Conservation (phyloP, 352 stramenopile species). For the Pythium sp. region DNA sequence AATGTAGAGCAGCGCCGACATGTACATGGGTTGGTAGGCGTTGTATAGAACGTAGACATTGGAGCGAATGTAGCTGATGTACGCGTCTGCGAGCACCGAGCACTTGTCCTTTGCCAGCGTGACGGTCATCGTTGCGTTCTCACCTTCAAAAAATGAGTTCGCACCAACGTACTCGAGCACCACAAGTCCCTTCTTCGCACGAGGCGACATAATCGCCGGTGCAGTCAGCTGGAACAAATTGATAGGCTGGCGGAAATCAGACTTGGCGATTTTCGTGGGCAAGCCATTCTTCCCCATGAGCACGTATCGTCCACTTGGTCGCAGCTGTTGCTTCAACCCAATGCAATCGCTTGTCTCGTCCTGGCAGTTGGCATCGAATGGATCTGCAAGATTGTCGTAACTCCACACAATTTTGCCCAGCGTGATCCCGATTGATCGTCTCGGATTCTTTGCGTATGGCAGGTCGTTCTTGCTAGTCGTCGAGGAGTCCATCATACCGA, state of each 20-base stretch:
- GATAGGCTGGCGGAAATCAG: slow-evolving; percentile 17
- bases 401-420: slow-evolving; percentile 42
- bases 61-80: slow-evolving; percentile 27
- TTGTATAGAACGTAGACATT: slow-evolving; percentile 25
- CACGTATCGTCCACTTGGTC: slow-evolving; percentile 14
- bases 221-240: slow-evolving; percentile 15
- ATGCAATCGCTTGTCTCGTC: slow-evolving; percentile 18
- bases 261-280: slow-evolving; percentile 1
- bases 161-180: slow-evolving; percentile 13
- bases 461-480: neutral
- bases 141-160: neutral
- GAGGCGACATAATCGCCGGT: slow-evolving; percentile 16
- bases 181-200: neutral
- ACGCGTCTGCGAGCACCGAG: slow-evolving; percentile 29
- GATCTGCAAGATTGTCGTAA: slow-evolving; percentile 23
- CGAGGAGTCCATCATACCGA: slow-evolving; percentile 1
- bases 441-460: slow-evolving; percentile 16
- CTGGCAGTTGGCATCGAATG: slow-evolving; percentile 19
- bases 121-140: neutral
- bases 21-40: slow-evolving; percentile 37
- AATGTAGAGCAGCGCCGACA: slow-evolving; percentile 45
- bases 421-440: slow-evolving; percentile 27
- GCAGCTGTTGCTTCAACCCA: slow-evolving; percentile 24
- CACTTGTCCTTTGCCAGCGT: slow-evolving; percentile 8
- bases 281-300: slow-evolving; percentile 14